Base-by-base conservation (phyloP, 2,329 filamentous ascomycete species). In the Fusarium sp. region DNA sequence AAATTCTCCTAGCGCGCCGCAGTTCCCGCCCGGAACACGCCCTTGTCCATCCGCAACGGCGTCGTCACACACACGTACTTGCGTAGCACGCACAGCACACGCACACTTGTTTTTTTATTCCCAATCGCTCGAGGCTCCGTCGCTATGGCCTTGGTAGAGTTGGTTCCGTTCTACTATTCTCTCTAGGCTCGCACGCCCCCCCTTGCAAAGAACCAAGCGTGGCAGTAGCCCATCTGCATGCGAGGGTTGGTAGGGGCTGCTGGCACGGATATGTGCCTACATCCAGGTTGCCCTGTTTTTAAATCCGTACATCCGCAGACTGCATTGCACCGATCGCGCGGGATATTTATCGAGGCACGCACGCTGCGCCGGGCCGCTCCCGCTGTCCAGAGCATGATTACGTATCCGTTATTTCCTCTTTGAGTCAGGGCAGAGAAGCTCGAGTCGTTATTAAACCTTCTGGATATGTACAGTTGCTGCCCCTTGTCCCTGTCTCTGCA, bases 1-100 rank as follows among this genome's bases (percentile, higher is more conserved):
- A 75, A 75, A 75, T 71, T 75, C 73, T 75, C 73, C 73, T 75
- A 75, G 73, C 73, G 73, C 73, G 73, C 62, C 56, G 52, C 56
- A 56, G 64, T 39, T 36, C 46, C 40, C 9, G 53, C 52, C 61
- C 64, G 54, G 72, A 65, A 46, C 41, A 62, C 60, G 66, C 72
- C 72, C 73, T 74, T 74, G 73, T 70, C 60, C 56, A 62, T 62
- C 30, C 53, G 46, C 51, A 73, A 73, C 73, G 58, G 71, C 67
- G 62, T 75, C 69, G 18, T 23, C 18, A 75, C 72, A 75, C 71
- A 70, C 73, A 70, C 66, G 27, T 40, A 46, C 53, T 37, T 23
- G 18, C 18, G 18, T 23, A 23, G 18, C 4, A 58, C 52, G 31
- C 63, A 60, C 62, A 60, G 18, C 59, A 68, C 60, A 54, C 62